Evolutionary conservation across 1,284 basidiomycete genomes (phyloP), one percentile per base, ranked within the genome.

Genomic region (Malassezia japonica): DNA sequence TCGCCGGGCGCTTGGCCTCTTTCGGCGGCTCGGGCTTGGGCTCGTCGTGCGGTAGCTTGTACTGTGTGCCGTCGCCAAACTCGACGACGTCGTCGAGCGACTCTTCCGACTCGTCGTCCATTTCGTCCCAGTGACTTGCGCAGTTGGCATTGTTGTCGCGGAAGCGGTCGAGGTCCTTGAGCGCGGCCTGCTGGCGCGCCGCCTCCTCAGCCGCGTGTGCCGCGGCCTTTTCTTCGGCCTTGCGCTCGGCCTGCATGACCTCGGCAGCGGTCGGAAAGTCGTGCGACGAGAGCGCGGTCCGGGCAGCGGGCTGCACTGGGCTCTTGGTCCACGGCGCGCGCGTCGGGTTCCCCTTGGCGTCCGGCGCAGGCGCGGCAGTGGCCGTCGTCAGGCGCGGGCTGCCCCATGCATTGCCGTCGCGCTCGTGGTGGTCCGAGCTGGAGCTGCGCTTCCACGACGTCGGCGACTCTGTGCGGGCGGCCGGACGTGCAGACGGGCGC

Each of bases 191-290:
- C 25, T 61, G 45, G 15, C 57, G 44, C 1, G 59, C 53, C 12
- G 43, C 25, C 37, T 66, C 64, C 21, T 66, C 61, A 6, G 61
- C 60, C 6, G 61, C 61, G 12, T 49, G 59, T 3, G 56, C 58
- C 15, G 62, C 59, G 20, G 64, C 66, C 20, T 42, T 56, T 29
- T 64, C 66, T 34, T 69, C 69, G 35, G 67, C 61, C 40, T 63
- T 63, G 40, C 61, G 56, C 48, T 72, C 58, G 5, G 60, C 62
- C 25, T 46, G 46, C 20, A 62, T 59, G 16, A 61, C 69, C 51
- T 72, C 69, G 16, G 66, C 68, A 13, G 69, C 69, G 6, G 69
- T 72, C 10, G 69, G 69, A 31, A 72, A 70, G 51, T 72, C 69
- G 18, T 59, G 60, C 2, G 60, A 42, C 9, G 48, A 50, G 29